These are phyloP conservation scores for Phytophthora macrochlamydospora DNA, from an alignment of 352 stramenopile genomes.

Conservation along the genomic window DNA sequence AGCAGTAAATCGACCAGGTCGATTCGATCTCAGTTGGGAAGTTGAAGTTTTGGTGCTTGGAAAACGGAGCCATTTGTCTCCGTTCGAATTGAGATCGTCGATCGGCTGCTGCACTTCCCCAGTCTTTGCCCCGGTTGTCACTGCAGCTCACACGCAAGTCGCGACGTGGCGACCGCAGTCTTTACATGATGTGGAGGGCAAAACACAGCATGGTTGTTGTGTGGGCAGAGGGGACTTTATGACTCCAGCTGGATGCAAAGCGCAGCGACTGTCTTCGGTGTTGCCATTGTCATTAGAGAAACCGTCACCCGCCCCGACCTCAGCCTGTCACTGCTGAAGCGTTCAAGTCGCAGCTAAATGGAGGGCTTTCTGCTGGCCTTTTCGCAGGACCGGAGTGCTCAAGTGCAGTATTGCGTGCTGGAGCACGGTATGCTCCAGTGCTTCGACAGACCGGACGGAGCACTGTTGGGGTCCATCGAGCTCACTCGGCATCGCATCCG, in stretches of 20 bases:
- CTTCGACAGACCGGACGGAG: slow-evolving; percentile 47
- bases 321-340: slow-evolving; percentile 15
- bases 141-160: slow-evolving; percentile 1
- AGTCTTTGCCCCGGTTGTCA: not conserved
- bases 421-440: slow-evolving; percentile 67
- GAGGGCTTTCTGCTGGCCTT: slow-evolving; percentile 79
- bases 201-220: slow-evolving; percentile 20
- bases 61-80: not conserved
- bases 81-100: not conserved
- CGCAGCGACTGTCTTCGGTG: slow-evolving; percentile 19
- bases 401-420: slow-evolving; percentile 74
- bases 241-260: slow-evolving; percentile 23
- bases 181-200: slow-evolving; percentile 22
- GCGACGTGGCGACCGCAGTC: not conserved
- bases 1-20: too few species aligned
- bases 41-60: too few species aligned
- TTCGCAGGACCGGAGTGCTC: slow-evolving; percentile 38
- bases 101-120: too few species aligned
- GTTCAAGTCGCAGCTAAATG: slow-evolving; percentile 40
- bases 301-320: slow-evolving; percentile 8
- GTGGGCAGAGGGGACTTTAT: slow-evolving; percentile 14
- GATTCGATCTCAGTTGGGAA: too few species aligned
- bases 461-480: slow-evolving; percentile 41
- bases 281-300: not conserved
- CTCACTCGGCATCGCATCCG: slow-evolving; percentile 73